Conservation (phyloP, 768 basidiomycete genomes). For the Crucibulum laeve region DNA sequence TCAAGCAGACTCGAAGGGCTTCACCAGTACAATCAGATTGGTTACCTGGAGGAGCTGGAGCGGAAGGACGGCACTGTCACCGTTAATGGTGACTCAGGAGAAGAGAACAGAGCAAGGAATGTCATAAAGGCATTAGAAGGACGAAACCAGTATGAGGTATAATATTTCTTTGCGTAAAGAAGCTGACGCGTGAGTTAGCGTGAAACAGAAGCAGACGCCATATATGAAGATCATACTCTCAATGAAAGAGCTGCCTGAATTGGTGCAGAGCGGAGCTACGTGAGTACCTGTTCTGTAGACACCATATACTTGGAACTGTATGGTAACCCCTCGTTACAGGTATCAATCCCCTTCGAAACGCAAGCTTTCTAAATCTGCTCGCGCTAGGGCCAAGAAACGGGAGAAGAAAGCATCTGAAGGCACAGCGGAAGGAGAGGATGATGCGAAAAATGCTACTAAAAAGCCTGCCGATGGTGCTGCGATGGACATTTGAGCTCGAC, state of each 20-base stretch:
- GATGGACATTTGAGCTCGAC: too few relatives aligned
- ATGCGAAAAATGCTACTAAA: too few relatives aligned
- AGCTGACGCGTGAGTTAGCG: constrained; percentile 29
- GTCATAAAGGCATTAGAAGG: constrained; percentile 49
- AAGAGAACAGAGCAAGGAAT: constrained; percentile 28
- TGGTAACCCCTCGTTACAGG: constrained; percentile 25
- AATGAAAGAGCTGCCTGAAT: constrained; percentile 33
- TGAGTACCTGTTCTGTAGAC: constrained; percentile 23
- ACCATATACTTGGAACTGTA: not conserved
- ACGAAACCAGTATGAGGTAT: constrained; percentile 49
- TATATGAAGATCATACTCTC: constrained; percentile 72
- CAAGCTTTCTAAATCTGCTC: constrained; percentile 54
- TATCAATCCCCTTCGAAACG: constrained; percentile 52
- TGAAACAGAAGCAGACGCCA: constrained; percentile 52
- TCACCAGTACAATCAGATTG: constrained; percentile 76
- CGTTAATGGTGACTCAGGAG: constrained; percentile 5
- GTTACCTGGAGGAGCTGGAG: constrained; percentile 44
- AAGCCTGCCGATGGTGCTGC: too few relatives aligned
- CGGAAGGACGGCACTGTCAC: constrained; percentile 1
- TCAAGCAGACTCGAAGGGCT: constrained; percentile 47
- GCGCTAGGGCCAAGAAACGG: constrained; percentile 45
- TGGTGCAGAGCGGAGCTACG: constrained; percentile 44
- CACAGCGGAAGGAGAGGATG: too few relatives aligned
- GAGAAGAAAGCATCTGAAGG: constrained; percentile 23
- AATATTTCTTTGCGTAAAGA: not conserved